A percentile compares a stretch with the other conserved stretches of the same genome.
Evolutionary conservation across 257 asterid species (phyloP).

Genomic region (Rauvolfia tetraphylla): DNA sequence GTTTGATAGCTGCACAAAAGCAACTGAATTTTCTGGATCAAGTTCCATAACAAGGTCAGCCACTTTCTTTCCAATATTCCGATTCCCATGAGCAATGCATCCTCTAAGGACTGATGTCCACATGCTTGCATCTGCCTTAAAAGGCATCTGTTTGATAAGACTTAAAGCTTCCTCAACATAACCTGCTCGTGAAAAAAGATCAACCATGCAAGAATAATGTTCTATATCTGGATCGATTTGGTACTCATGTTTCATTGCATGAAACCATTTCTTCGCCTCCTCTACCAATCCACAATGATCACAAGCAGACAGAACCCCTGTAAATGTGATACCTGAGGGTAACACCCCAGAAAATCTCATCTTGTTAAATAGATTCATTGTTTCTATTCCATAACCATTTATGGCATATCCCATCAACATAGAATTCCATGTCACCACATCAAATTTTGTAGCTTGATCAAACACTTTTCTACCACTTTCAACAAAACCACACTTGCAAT

Average conservation of each 20-base stretch:
- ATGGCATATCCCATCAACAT: conserved; percentile 92
- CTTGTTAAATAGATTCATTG: conserved; percentile 57
- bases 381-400: conserved; percentile 68
- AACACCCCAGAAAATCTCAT: conserved; percentile 46
- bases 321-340: conserved; percentile 64
- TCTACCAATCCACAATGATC: conserved; percentile 87
- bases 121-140: conserved; percentile 59
- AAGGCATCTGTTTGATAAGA: conserved; percentile 54
- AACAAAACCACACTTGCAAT: conserved; percentile 75
- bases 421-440: conserved; percentile 74
- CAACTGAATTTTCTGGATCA: conserved; percentile 67
- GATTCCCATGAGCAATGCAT: conserved; percentile 59
- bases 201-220: conserved; percentile 92
- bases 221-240: conserved; percentile 64
- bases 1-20: conserved; percentile 70
- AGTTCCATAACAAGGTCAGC: conserved; percentile 52
- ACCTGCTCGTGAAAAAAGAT: conserved; percentile 74
- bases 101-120: conserved; percentile 83
- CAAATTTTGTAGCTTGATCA: conserved; percentile 44
- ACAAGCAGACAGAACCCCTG: conserved; percentile 85
- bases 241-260: conserved; percentile 53
- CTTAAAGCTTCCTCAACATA: conserved; percentile 56
- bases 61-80: conserved; percentile 48
- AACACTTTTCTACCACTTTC: conserved; percentile 52
- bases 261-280: conserved; percentile 73